Percentiles rank a stretch among this genome's conserved stretches.
Evolutionary conservation across 179 eudicot species (phyloP).

Genomic region (Camellia oleifera): DNA sequence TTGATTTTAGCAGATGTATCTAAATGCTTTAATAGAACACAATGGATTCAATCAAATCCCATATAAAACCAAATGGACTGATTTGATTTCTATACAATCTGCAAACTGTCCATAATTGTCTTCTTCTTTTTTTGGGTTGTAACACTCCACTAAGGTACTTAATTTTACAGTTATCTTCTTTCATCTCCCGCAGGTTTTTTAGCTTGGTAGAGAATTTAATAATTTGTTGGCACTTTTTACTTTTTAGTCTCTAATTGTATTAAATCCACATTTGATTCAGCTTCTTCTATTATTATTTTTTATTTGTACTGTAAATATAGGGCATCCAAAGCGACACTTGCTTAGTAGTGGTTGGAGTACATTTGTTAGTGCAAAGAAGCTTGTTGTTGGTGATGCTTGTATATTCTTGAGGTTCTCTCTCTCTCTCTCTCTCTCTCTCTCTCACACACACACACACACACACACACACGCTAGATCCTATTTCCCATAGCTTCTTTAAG

Average conservation of each 20-base stretch:
- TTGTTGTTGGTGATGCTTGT: slow-evolving; percentile 66
- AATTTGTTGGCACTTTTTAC: not conserved
- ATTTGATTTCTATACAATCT: not conserved
- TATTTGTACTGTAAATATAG: slow-evolving; percentile 23
- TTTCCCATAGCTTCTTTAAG: not conserved
- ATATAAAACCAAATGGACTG: not conserved
- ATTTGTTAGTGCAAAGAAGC: slow-evolving; percentile 62
- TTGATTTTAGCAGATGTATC: not conserved
- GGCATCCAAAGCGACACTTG: slow-evolving; percentile 70
- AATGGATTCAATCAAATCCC: not conserved
- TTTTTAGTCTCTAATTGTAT: not conserved
- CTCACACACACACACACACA: not conserved
- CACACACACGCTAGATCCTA: not conserved
- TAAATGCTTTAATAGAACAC: not conserved
- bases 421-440: not conserved
- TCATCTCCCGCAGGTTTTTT: too few relatives aligned
- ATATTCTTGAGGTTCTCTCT: slow-evolving; percentile 54
- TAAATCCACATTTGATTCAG: not conserved
- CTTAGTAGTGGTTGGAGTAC: slow-evolving; percentile 76
- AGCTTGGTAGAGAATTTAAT: too few relatives aligned
- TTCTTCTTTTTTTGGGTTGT: not conserved
- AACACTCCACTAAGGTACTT: not conserved
- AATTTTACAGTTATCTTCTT: not conserved
- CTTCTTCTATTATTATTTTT: not conserved
- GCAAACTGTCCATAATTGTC: not conserved